phyloP scores from a whole-genome alignment of 2,329 filamentous ascomycete species.

The Cladosporium sp. region DNA sequence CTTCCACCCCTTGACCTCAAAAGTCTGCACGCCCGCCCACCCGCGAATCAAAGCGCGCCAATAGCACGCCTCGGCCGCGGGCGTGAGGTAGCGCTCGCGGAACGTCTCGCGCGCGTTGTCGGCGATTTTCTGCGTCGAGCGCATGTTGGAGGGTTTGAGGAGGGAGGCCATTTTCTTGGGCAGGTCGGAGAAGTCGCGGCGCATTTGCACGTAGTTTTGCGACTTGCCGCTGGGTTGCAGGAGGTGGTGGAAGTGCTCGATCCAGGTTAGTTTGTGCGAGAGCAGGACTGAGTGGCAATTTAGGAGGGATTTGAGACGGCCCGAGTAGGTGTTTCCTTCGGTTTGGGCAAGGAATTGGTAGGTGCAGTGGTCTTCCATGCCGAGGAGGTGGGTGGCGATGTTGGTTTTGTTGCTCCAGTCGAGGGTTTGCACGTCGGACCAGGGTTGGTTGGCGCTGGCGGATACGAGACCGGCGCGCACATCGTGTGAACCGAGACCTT shows the following conservation, averaged over 20 bases:
- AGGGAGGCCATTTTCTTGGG: conserved; percentile 18
- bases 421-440: conserved; percentile 41
- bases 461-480: conserved; percentile 30
- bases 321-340: conserved; percentile 33
- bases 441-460: conserved; percentile 32
- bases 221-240: conserved; percentile 23
- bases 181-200: conserved; percentile 29
- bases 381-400: conserved; percentile 15
- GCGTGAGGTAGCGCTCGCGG: conserved; percentile 25
- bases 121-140: conserved; percentile 18
- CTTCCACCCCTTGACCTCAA: conserved; percentile 22
- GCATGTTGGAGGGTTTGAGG: conserved; percentile 9
- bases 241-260: conserved; percentile 30
- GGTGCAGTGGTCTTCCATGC: conserved; percentile 30
- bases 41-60: conserved; percentile 27
- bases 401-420: conserved; percentile 23
- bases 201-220: conserved; percentile 29
- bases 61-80: conserved; percentile 20
- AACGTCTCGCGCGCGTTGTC: conserved; percentile 23
- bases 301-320: conserved; percentile 31
- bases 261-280: conserved; percentile 27
- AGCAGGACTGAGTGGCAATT: conserved; percentile 30
- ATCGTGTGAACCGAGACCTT: conserved; percentile 22
- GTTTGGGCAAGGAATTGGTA: conserved; percentile 31
- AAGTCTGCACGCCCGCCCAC: conserved; percentile 23